Percentiles rank a stretch among this genome's conserved stretches.
Conservation (phyloP, 2,329 filamentous ascomycete genomes). For the Xylogone sp. region DNA sequence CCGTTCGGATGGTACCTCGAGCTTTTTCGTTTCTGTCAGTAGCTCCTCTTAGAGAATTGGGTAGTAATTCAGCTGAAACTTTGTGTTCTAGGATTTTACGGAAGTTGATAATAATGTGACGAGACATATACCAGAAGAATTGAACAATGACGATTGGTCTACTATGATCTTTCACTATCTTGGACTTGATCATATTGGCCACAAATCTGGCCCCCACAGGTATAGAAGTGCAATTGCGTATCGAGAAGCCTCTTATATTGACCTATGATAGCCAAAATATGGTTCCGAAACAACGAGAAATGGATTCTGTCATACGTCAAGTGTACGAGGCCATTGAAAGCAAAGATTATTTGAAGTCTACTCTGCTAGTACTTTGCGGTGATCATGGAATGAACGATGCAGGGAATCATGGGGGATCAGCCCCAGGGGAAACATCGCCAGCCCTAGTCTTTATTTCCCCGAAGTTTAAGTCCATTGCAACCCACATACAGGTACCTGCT, state of each 20-base stretch:
- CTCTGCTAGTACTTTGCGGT: slow-evolving; percentile 80
- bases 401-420: slow-evolving; percentile 93
- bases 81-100: slow-evolving; percentile 72
- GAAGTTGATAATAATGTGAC: slow-evolving; percentile 98
- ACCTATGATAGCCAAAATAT: slow-evolving; percentile 67
- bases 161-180: slow-evolving; percentile 94
- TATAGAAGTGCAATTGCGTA: slow-evolving; percentile 29
- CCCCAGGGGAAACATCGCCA: slow-evolving; percentile 88
- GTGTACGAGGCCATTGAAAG: slow-evolving; percentile 75
- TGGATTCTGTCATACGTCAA: slow-evolving; percentile 76
- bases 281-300: slow-evolving; percentile 88
- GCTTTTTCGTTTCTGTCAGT: slow-evolving; percentile 94
- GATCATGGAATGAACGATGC: slow-evolving; percentile 99
- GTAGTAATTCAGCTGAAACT: slow-evolving; percentile 23
- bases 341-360: slow-evolving; percentile 67
- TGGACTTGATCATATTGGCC: slow-evolving; percentile 93
- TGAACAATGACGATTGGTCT: slow-evolving; percentile 79
- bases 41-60: slow-evolving; percentile 14
- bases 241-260: slow-evolving; percentile 2
- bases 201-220: slow-evolving; percentile 88
- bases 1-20: slow-evolving; percentile 86
- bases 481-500: slow-evolving; percentile 46
- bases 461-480: slow-evolving; percentile 60
- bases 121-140: slow-evolving; percentile 75
- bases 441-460: slow-evolving; percentile 89